Evolutionary conservation across 2,329 filamentous ascomycete species (phyloP).

Genomic region (Thermothelomyces thermophilus): DNA sequence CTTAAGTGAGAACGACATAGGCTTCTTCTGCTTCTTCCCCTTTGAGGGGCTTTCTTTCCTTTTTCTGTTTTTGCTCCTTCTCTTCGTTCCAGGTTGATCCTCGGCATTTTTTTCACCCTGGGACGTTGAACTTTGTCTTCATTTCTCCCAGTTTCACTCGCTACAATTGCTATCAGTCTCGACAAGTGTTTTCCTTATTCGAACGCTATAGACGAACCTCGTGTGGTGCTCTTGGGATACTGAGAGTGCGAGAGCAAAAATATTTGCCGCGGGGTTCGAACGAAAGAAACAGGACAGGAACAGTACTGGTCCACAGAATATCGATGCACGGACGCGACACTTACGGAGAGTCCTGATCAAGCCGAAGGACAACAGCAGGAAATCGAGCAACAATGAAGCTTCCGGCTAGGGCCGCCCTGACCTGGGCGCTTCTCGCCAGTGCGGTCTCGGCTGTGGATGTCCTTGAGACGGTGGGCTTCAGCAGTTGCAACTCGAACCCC

Average conservation of each 20-base stretch:
- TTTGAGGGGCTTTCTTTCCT: conserved; percentile 23
- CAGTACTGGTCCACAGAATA: too few relatives aligned
- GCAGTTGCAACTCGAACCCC: conserved; percentile 61
- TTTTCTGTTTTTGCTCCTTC: conserved; percentile 28
- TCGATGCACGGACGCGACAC: neutral
- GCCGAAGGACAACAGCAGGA: neutral
- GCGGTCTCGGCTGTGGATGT: conserved; percentile 60
- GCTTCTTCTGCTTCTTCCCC: conserved; percentile 2
- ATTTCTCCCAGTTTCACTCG: conserved; percentile 17
- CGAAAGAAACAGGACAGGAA: neutral
- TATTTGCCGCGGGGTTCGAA: too few relatives aligned
- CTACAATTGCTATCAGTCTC: conserved; percentile 20
- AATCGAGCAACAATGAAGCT: conserved; percentile 5
- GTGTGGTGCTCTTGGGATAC: neutral
- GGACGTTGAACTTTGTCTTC: conserved; percentile 26
- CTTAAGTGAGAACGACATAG: conserved; percentile 7
- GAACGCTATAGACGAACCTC: neutral
- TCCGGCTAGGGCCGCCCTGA: conserved; percentile 16
- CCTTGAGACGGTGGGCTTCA: conserved; percentile 75
- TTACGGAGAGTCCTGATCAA: neutral
- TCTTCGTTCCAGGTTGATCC: conserved; percentile 54
- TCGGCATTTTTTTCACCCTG: conserved; percentile 40
- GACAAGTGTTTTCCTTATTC: conserved; percentile 16
- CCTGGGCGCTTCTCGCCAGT: conserved; percentile 17
- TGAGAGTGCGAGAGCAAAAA: neutral